These are phyloP conservation scores for Colletotrichum tropicale DNA, from an alignment of 2,329 filamentous ascomycete species.

Conservation along the genomic window DNA sequence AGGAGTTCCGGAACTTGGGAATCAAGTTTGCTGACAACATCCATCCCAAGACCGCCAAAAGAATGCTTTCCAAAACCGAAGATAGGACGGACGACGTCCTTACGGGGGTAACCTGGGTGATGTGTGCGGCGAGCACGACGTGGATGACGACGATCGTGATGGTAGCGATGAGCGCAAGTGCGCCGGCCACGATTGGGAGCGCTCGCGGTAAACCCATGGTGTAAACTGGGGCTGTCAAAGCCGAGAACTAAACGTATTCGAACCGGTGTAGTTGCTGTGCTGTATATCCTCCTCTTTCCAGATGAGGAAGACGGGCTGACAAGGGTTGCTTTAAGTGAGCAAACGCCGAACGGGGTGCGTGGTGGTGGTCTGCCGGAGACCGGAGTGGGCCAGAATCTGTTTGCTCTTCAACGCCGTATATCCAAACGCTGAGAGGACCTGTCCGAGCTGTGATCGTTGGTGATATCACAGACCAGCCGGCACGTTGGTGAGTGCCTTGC, in stretches of 20 bases:
- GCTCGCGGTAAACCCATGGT: constrained; percentile 38
- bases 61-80: constrained; percentile 38
- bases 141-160: constrained; percentile 43
- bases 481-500: neutral
- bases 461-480: neutral
- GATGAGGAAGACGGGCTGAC: neutral
- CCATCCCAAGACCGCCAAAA: constrained; percentile 37
- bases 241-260: neutral
- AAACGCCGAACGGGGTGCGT: neutral
- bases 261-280: neutral
- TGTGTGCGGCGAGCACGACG: constrained; percentile 39
- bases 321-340: neutral
- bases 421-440: neutral
- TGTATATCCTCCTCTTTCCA: neutral
- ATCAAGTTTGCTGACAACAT: constrained; percentile 35
- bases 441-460: neutral
- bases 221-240: constrained; percentile 6
- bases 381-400: neutral
- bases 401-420: neutral
- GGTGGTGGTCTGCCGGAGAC: constrained; percentile 17
- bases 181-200: constrained; percentile 40
- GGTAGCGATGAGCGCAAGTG: constrained; percentile 41
- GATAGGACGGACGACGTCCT: constrained; percentile 41
- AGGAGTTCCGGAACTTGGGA: constrained; percentile 19
- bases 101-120: constrained; percentile 34